phyloP scores from a whole-genome alignment of 192 early-diverging fungal species.

The Backusella macrospora region DNA sequence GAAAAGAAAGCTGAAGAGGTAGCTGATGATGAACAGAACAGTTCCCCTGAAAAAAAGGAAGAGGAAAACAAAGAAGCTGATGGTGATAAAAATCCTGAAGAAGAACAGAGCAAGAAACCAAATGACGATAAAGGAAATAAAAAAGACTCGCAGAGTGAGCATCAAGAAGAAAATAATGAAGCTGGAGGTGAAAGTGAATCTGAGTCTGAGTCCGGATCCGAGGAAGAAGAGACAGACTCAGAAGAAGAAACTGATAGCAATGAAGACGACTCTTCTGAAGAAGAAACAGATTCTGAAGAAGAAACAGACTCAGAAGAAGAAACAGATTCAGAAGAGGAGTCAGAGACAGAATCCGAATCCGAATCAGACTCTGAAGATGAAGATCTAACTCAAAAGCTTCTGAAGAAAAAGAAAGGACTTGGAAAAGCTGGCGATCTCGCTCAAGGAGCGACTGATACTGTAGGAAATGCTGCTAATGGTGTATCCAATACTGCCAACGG shows the following conservation, averaged over 20 bases:
- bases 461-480: conserved; percentile 11
- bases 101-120: neutral
- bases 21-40: neutral
- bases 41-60: neutral
- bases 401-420: conserved; percentile 1
- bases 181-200: neutral
- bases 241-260: neutral
- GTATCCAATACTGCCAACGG: conserved; percentile 12
- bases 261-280: neutral
- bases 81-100: neutral
- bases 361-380: conserved; percentile 8
- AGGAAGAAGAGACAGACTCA: neutral
- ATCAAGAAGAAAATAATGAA: neutral
- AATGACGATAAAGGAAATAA: neutral
- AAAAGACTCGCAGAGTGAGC: neutral
- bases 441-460: conserved; percentile 12
- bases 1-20: conserved; percentile 1
- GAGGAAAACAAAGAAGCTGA: neutral
- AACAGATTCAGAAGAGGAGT: neutral
- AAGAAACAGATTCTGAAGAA: neutral
- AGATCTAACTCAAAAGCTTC: neutral
- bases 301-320: neutral
- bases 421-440: conserved; percentile 5
- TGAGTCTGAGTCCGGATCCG: neutral
- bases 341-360: neutral